phyloP scores from a whole-genome alignment of 495 filamentous ascomycete genomes.

The Letharia columbiana region DNA sequence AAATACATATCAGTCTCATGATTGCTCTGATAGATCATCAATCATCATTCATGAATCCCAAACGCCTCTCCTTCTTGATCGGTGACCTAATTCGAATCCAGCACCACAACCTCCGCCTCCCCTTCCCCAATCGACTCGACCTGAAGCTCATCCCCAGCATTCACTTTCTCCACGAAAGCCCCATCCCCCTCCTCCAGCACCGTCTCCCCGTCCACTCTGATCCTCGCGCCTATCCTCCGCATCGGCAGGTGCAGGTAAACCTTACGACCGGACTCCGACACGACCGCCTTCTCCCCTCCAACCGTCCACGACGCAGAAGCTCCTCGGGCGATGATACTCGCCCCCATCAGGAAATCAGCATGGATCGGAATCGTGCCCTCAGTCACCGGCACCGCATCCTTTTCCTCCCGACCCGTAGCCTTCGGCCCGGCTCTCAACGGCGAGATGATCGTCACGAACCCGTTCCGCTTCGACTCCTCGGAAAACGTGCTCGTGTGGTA shows the following conservation, averaged over 20 bases:
- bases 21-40: not conserved
- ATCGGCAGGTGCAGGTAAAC: constrained; percentile 70
- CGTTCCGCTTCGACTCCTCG: no score
- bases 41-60: not conserved
- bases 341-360: no score
- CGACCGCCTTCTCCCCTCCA: constrained; percentile 26
- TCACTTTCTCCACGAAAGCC: constrained; percentile 53
- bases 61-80: not conserved
- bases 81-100: constrained; percentile 37
- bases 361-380: no score
- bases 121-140: constrained; percentile 57
- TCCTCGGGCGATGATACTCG: no score
- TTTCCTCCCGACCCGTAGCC: no score
- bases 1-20: no score
- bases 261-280: constrained; percentile 39
- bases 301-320: not conserved
- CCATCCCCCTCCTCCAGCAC: constrained; percentile 66
- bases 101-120: constrained; percentile 55
- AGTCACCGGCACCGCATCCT: no score
- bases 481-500: no score
- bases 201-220: constrained; percentile 51
- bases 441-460: no score
- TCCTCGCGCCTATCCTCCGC: constrained; percentile 60
- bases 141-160: constrained; percentile 49
- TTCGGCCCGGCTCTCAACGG: no score